A percentile compares a stretch with the other conserved stretches of the same genome.
phyloP scores from a whole-genome alignment of 768 basidiomycete species.

The Hygrocybe coccinea region DNA sequence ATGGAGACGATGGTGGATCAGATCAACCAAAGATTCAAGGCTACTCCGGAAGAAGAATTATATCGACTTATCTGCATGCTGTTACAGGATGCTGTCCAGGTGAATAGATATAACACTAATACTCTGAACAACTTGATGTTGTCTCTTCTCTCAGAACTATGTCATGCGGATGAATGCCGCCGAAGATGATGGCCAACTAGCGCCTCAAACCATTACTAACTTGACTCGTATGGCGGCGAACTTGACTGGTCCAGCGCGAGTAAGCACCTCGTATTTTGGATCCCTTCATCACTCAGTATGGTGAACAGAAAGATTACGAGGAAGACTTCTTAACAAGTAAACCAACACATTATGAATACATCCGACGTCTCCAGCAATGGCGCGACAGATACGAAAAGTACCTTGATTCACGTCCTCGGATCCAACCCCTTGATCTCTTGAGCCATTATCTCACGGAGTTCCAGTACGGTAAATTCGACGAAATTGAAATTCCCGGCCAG shows the following conservation, averaged over 20 bases:
- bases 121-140: neutral
- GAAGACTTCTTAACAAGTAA: constrained; percentile 82
- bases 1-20: constrained; percentile 98
- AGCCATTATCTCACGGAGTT: constrained; percentile 96
- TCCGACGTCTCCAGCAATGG: constrained; percentile 87
- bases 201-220: constrained; percentile 49
- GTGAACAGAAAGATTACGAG: constrained; percentile 77
- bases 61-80: constrained; percentile 88
- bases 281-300: constrained; percentile 4
- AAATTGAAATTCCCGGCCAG: constrained; percentile 98
- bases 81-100: constrained; percentile 81
- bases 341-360: constrained; percentile 80
- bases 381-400: constrained; percentile 82
- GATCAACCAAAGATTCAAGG: constrained; percentile 84
- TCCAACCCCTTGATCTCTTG: constrained; percentile 78
- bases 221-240: constrained; percentile 58
- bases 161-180: constrained; percentile 57
- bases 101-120: constrained; percentile 29
- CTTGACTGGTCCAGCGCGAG: constrained; percentile 53
- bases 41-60: constrained; percentile 85
- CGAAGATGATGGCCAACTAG: constrained; percentile 66
- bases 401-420: constrained; percentile 75
- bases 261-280: constrained; percentile 28
- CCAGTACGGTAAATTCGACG: constrained; percentile 95
- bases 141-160: constrained; percentile 49